Evolutionary conservation across 805 yeast species (phyloP), one percentile per base, ranked within the genome.

Genomic region (Yarrowia alimentaria): DNA sequence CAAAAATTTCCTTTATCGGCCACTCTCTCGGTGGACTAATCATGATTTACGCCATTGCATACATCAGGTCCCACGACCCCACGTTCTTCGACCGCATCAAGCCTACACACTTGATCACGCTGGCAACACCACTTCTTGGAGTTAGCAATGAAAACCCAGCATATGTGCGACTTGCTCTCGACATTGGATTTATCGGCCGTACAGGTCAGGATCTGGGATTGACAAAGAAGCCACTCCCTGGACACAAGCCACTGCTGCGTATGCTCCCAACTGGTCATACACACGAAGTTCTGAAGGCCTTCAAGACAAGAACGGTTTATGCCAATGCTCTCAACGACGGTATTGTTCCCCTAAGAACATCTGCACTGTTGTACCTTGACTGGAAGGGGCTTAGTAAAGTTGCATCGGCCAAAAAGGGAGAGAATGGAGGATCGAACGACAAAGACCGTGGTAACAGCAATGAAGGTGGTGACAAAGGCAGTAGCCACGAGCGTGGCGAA

Each of bases 261-360:
- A 67, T 86, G 19, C 69, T 91, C 4, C 94, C 97, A 0, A 72
- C 83, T 1, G 81, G 85, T 5, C 85, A 90, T 2, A 83, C 91
- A 0, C 81, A 83, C 55, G 67, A 67, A 26, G 72, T 84, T 0
- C 72, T 91, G 53, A 76, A 77, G 53, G 66, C 67, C 53, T 91
- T 93, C 67, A 63, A 72, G 32, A 69, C 83, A 54, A 72, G 97
- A 55, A 88, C 96, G 0, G 69, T 85, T 0, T 93, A 93, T 65
- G 96, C 98, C 0, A 93, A 93, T 66, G 82, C 85, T 0, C 73
- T 86, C 14, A 83, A 93, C 65, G 99, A 93, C 68, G 99, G 99
- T 2, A 89, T 93, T 49, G 99, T 93, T 1, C 98, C 99, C 0
- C 69, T 93, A 58, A 71, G 98, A 47, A 93, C 99, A 0, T 81